Percentiles rank a stretch among this genome's conserved stretches.
Conservation (phyloP, 768 basidiomycete species). For the Leccinum incarnatum region DNA sequence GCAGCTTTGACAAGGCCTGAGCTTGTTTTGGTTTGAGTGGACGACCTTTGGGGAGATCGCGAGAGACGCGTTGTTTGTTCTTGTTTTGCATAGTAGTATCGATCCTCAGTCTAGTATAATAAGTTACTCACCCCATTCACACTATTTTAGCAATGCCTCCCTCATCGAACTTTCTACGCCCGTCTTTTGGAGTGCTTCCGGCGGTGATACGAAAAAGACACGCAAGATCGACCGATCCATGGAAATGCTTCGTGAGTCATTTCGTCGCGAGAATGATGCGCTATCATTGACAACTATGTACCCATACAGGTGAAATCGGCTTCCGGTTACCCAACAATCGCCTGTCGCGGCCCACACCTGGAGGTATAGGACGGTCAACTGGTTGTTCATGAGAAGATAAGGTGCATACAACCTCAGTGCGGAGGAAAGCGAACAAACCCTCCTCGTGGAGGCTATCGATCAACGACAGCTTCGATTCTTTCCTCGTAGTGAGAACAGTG, state of each 20-base stretch:
- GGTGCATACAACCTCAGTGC: neutral
- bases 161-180: neutral
- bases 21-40: too few relatives aligned
- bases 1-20: too few relatives aligned
- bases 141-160: neutral
- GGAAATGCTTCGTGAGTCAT: conserved; percentile 8
- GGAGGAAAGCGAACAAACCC: neutral
- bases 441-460: neutral
- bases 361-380: neutral
- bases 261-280: neutral
- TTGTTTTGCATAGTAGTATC: too few relatives aligned
- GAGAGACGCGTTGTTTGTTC: too few relatives aligned
- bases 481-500: neutral
- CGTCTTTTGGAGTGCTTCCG: neutral
- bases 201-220: neutral
- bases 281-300: neutral
- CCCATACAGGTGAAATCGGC: neutral
- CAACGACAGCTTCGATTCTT: neutral
- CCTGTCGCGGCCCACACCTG: neutral
- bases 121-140: neutral
- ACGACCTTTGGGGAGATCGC: too few relatives aligned
- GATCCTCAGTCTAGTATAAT: too few relatives aligned
- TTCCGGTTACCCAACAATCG: neutral
- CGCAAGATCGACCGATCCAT: conserved; percentile 4
- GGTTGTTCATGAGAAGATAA: neutral